Base-by-base conservation (phyloP, 2,329 filamentous ascomycete genomes). In the Nemania serpens region DNA sequence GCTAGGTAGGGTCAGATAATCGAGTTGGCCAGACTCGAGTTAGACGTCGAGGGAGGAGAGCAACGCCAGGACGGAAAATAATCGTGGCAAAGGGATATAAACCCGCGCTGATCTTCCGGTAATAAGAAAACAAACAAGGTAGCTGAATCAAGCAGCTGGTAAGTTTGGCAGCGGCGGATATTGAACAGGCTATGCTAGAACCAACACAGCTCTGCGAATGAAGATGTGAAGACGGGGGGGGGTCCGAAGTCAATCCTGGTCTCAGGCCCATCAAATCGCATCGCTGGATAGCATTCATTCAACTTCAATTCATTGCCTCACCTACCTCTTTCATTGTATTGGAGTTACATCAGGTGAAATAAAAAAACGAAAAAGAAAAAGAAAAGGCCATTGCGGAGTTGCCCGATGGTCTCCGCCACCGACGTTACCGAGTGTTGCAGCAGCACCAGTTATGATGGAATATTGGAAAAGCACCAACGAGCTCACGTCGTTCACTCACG, bases 161-260 rank as follows among this genome's bases (percentile, higher is more conserved):
- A 1, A 62, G 72, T 11, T n/a, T 72, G 82, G 33, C 65, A 70
- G 15, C 75, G 79, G 29, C 84, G 82, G 82, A 69, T 84, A n/a
- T n/a, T n/a, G 2, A 46, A 67, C 3, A 70, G 72, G 9, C 70
- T 84, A 29, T n/a, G n/a, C n/a, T n/a, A n/a, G n/a, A n/a, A n/a
- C n/a, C 77, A 81, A 61, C 64, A 75, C 55, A 81, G 78, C 52
- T 41, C 53, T 29, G 39, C 37, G 33, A 29, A 29, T 34, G 48
- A 48, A n/a, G 25, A n/a, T 43, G 25, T n/a, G 52, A 59, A 22
- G 25, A 4, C 25, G 25, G 7, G 7, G 29, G n/a, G n/a, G n/a
- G n/a, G n/a, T n/a, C 58, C 36, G 39, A 56, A 15, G 33, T 50
- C 25, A 61, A 58, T 29, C 53, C 57, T 5, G 55, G 52, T 17